Base-by-base conservation (phyloP, 805 yeast species). In the Suhomyces emberorum region DNA sequence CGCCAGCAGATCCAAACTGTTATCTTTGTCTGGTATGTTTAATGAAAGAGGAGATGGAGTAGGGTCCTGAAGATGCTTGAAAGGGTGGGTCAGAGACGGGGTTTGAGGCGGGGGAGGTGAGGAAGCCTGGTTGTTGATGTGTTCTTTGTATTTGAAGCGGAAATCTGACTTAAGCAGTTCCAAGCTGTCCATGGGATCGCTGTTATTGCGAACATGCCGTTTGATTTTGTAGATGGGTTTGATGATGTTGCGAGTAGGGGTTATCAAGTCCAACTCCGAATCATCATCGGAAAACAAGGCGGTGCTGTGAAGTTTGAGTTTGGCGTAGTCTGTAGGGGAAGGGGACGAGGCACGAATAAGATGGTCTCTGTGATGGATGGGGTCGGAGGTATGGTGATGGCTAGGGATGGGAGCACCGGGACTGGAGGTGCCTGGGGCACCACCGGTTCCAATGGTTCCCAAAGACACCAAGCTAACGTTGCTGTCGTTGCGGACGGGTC, bases 401-500 rank as follows among this genome's bases (percentile, higher is more conserved):
- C n/a, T n/a, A n/a, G n/a, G n/a, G n/a, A n/a, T n/a, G n/a, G n/a
- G n/a, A n/a, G n/a, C n/a, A n/a, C n/a, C n/a, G n/a, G n/a, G n/a
- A n/a, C n/a, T n/a, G n/a, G n/a, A n/a, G 33, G 33, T 20, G 12
- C 8, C 28, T 10, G 30, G 30, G 5, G 6, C 15, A 7, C 18
- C 18, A 4, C 30, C 37, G 23, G 16, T 25, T 14, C 8, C 9
- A 11, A 14, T 14, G 14, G 26, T 7, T 20, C 21, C 15, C 9
- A 52, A 32, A 7, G 54, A 46, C 12, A 46, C 44, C 27, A 57
- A 39, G 32, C 57, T 49, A 14, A 58, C 46, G 32, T 48, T 45
- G 39, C 69, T 61, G 42, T 61, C 60, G 40, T 63, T 65, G 32
- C 72, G 43, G 2, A 65, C 54, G 18, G 55, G 55, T 20, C 57